Evolutionary conservation across 148 eudicot genomes (phyloP).

Genomic region (Vaccinium vitisidaea): DNA sequence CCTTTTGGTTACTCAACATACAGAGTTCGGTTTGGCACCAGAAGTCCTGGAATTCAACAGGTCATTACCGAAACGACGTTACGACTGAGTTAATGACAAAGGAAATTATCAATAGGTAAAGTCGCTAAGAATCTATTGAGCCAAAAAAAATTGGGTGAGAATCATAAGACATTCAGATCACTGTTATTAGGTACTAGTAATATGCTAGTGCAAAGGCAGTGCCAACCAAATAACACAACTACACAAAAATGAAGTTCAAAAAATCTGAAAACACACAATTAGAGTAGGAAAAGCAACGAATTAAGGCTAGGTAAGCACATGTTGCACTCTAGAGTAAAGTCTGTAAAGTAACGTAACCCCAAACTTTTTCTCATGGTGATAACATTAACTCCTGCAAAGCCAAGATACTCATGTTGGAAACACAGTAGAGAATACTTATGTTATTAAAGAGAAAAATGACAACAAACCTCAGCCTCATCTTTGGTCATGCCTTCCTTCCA

Average conservation of each 20-base stretch:
- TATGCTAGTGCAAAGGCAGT: not conserved
- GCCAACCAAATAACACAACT: not conserved
- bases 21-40: not conserved
- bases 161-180: not conserved
- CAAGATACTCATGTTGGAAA: not conserved
- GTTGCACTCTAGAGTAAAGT: not conserved
- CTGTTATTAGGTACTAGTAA: not conserved
- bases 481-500: conserved; percentile 82
- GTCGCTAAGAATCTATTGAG: not conserved
- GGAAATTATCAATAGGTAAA: not conserved
- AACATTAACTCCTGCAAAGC: not conserved
- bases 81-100: not conserved
- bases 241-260: not conserved
- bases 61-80: not conserved
- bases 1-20: not conserved
- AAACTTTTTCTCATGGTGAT: not conserved
- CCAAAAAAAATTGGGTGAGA: not conserved
- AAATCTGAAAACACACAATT: not conserved
- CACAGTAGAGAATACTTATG: not conserved
- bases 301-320: not conserved
- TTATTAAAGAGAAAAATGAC: not conserved
- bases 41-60: not conserved
- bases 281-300: not conserved
- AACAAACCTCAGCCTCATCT: conserved; percentile 84
- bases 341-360: not conserved